These are phyloP conservation scores for Leptographium procerum DNA, from an alignment of 2,329 filamentous ascomycete genomes.

Conservation along the genomic window DNA sequence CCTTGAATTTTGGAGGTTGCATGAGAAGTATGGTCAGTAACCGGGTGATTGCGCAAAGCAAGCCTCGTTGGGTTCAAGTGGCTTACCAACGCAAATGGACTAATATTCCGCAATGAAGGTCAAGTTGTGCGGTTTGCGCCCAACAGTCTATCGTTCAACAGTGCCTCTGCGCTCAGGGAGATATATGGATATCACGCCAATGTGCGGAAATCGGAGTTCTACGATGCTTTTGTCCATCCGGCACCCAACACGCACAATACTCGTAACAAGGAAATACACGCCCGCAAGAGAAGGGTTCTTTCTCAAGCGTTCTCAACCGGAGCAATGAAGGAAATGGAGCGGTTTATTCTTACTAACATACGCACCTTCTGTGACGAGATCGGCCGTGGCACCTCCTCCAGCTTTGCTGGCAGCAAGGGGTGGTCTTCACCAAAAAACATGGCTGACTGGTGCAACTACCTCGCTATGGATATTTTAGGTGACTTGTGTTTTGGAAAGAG, in stretches of 20 bases:
- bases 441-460: slow-evolving; percentile 50
- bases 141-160: slow-evolving; percentile 69
- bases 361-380: slow-evolving; percentile 54
- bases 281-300: slow-evolving; percentile 58
- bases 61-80: too few relatives aligned
- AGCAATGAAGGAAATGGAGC: slow-evolving; percentile 57
- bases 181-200: slow-evolving; percentile 55
- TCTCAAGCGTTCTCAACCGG: slow-evolving; percentile 60
- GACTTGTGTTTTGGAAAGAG: slow-evolving; percentile 51
- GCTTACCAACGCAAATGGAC: too few relatives aligned
- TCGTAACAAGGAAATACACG: slow-evolving; percentile 57
- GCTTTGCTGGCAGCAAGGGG: slow-evolving; percentile 33
- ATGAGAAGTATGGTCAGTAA: slow-evolving; percentile 56
- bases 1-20: slow-evolving; percentile 58
- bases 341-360: slow-evolving; percentile 53
- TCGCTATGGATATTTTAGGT: slow-evolving; percentile 51
- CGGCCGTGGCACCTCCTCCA: slow-evolving; percentile 22
- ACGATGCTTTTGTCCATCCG: slow-evolving; percentile 61
- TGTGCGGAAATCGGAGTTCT: slow-evolving; percentile 59
- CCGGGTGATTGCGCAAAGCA: not conserved
- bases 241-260: slow-evolving; percentile 63
- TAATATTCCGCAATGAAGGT: slow-evolving; percentile 24
- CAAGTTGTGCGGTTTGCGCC: slow-evolving; percentile 67
- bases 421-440: slow-evolving; percentile 51
- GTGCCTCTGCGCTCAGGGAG: slow-evolving; percentile 51